Evolutionary conservation across 371 early-diverging fungal genomes (phyloP), one percentile per base, ranked within the genome.

Genomic region (Mucor piriformis): DNA sequence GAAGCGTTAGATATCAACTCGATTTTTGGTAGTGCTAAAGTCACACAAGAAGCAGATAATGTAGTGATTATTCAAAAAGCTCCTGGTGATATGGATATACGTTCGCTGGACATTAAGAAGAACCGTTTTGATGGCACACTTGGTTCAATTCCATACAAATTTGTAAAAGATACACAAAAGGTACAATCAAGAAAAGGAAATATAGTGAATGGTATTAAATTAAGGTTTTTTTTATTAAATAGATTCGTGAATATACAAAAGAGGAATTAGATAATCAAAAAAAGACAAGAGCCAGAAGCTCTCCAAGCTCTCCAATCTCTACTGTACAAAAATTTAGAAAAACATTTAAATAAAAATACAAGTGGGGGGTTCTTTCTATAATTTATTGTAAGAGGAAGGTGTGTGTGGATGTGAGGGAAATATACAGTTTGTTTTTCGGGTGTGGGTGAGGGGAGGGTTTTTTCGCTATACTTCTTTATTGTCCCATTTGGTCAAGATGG

Each of bases 11-110:
- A 89, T 57, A 82, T 91, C 55, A 83, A 85, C 54, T 87, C 88
- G 3, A 78, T 92, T 7, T 88, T 89, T 67, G 92, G 92, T 23
- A 85, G 89, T 35, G 92, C 90, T 52, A 92, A 92, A 70, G 82
- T 89, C 1, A 89, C 92, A 15, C 92, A 92, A 57, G 92, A 92
- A 74, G 90, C 92, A 11, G 92, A 92, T 59, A 91, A 91, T 72
- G 92, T 92, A 0, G 74, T 91, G 7, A 84, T 91, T 12, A 61
- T 92, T 44, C 92, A 92, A 60, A 80, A 73, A 38, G 8, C 55
- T 13, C 13, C 23, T 21, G 46, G 46, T 4, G 55, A 56, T 21
- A 51, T 35, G 4, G 35, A 64, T 24, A 33, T 62, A 15, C 71
- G 88, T 42, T 81, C 72, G 21, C 50, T 91, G 13, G 90, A 90